Evolutionary conservation across 1,284 basidiomycete species (phyloP).

Genomic region (Amylostereum areolatum): DNA sequence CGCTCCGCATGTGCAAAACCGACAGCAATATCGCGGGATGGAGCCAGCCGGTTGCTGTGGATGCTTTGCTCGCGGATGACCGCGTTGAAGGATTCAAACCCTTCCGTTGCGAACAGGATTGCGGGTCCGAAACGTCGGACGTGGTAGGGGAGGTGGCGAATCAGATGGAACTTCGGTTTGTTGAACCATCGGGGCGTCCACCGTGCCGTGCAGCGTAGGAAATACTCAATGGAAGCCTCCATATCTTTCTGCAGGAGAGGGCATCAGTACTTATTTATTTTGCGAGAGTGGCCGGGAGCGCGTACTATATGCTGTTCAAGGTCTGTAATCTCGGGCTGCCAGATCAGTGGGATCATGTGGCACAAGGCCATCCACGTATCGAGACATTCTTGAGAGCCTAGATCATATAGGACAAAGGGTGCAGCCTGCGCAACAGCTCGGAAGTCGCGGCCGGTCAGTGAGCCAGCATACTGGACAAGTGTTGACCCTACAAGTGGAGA

Average conservation of each 20-base stretch:
- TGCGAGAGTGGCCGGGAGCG: conserved; percentile 1
- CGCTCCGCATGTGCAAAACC: neutral
- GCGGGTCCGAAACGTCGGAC: conserved; percentile 22
- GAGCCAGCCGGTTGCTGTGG: conserved; percentile 6
- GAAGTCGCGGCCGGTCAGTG: conserved; percentile 25
- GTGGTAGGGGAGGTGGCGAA: conserved; percentile 18
- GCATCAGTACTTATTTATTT: neutral
- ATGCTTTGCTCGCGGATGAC: conserved; percentile 5
- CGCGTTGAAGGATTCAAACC: conserved; percentile 12
- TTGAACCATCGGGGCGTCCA: conserved; percentile 24
- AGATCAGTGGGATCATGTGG: conserved; percentile 18
- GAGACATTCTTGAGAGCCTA: conserved; percentile 12
- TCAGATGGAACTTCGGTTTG: conserved; percentile 25
- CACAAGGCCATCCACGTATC: conserved; percentile 21
- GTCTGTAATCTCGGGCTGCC: conserved; percentile 21
- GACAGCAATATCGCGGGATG: conserved; percentile 6
- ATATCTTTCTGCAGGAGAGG: conserved; percentile 11
- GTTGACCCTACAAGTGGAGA: conserved; percentile 14
- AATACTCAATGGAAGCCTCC: conserved; percentile 12
- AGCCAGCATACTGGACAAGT: conserved; percentile 22
- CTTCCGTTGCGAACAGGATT: conserved; percentile 15
- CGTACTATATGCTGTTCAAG: conserved; percentile 11
- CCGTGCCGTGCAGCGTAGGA: conserved; percentile 11
- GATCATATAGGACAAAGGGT: conserved; percentile 21
- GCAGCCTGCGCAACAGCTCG: conserved; percentile 21